These are phyloP conservation scores for Camillea tinctor DNA, from an alignment of 2,329 filamentous ascomycete species.

Conservation along the genomic window DNA sequence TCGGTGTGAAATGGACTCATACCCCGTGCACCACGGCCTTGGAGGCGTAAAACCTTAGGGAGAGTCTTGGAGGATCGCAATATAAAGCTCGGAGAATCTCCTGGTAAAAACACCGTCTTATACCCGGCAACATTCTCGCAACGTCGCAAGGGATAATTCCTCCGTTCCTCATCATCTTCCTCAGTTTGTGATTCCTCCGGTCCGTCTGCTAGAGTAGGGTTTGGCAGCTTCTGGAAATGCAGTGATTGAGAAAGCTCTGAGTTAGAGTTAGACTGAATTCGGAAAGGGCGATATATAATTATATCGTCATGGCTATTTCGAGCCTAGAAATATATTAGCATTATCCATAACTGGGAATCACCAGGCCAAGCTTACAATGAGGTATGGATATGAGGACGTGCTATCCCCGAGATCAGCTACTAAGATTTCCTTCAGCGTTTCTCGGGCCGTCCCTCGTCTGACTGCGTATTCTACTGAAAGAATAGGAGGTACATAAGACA, in stretches of 20 bases:
- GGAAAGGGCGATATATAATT: conserved; percentile 81
- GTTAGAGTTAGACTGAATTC: conserved; percentile 40
- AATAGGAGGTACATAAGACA: conserved; percentile 75
- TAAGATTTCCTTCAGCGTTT: conserved; percentile 74
- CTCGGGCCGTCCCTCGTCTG: conserved; percentile 69
- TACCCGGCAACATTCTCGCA: conserved; percentile 72
- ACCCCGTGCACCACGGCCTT: conserved; percentile 65
- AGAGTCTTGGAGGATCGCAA: conserved; percentile 76
- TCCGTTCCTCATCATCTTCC: conserved; percentile 47
- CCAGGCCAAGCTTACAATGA: conserved; percentile 63
- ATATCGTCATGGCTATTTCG: conserved; percentile 80
- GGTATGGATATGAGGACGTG: conserved; percentile 68
- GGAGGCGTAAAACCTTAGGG: conserved; percentile 72
- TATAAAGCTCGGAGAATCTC: conserved; percentile 76
- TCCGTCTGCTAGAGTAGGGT: conserved; percentile 63
- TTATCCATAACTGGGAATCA: conserved; percentile 4
- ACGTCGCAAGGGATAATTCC: conserved; percentile 54
- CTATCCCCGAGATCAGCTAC: conserved; percentile 82
- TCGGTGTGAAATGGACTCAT: conserved; percentile 76
- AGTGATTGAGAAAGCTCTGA: conserved; percentile 56
- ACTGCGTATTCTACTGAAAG: conserved; percentile 70
- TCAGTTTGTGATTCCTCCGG: conserved; percentile 46
- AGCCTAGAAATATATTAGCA: conserved; percentile 47
- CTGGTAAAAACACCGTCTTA: conserved; percentile 78
- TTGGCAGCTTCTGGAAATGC: conserved; percentile 73